These are phyloP conservation scores for Candida tropicalis DNA, from an alignment of 1,139 yeast genomes.

Conservation along the genomic window DNA sequence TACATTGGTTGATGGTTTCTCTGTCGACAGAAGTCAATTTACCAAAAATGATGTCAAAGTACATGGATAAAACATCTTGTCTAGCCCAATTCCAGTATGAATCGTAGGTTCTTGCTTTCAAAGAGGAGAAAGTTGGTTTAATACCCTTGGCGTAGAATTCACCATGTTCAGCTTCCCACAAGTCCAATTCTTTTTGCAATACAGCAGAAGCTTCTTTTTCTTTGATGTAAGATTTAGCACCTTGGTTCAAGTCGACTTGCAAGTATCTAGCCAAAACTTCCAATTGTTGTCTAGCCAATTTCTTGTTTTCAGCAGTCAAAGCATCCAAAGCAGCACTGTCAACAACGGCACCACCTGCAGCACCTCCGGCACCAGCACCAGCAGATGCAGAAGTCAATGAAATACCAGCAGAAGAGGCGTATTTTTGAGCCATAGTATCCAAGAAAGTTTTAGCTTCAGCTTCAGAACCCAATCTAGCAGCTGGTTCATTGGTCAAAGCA, in stretches of 20 bases:
- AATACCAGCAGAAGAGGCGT: conserved; percentile 81
- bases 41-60: conserved; percentile 94
- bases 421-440: conserved; percentile 79
- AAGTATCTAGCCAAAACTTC: conserved; percentile 94
- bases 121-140: conserved; percentile 83
- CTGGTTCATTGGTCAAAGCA: conserved; percentile 89
- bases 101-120: conserved; percentile 94
- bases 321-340: conserved; percentile 98
- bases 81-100: conserved; percentile 99
- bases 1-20: conserved; percentile 94
- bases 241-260: conserved; percentile 87
- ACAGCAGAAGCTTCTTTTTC: conserved; percentile 86
- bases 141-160: conserved; percentile 93
- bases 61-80: conserved; percentile 93
- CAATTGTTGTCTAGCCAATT: conserved; percentile 91
- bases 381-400: conserved; percentile 70
- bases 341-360: conserved; percentile 83
- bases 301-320: conserved; percentile 84
- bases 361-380: conserved; percentile 51
- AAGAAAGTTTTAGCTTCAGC: conserved; percentile 88
- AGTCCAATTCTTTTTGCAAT: conserved; percentile 87
- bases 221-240: conserved; percentile 81
- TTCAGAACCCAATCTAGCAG: conserved; percentile 82
- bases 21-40: conserved; percentile 87
- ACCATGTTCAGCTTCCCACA: conserved; percentile 94